These are phyloP conservation scores for Atractiella rhizophila DNA, from an alignment of 768 basidiomycete genomes.

Conservation along the genomic window DNA sequence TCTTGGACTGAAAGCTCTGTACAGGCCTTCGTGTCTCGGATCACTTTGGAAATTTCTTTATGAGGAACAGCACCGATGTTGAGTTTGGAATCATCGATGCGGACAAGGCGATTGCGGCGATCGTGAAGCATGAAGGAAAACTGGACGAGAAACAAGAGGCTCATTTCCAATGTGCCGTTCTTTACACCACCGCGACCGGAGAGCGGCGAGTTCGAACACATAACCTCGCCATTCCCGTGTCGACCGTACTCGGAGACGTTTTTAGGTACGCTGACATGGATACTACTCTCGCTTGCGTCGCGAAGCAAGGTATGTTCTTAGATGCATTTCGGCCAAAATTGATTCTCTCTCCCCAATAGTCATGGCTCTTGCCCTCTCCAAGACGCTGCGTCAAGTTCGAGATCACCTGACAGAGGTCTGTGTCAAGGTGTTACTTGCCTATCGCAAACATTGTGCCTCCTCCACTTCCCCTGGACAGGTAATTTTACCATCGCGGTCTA, in stretches of 20 bases:
- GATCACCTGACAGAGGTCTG: constrained; percentile 66
- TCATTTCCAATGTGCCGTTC: constrained; percentile 57
- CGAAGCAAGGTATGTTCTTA: constrained; percentile 42
- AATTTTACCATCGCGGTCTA: constrained; percentile 8
- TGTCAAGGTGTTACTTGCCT: constrained; percentile 53
- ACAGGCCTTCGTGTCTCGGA: constrained; percentile 20
- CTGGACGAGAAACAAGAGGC: constrained; percentile 48
- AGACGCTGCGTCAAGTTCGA: constrained; percentile 46
- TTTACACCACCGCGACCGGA: constrained; percentile 58
- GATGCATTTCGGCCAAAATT: not conserved
- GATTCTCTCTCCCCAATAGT: constrained; percentile 28
- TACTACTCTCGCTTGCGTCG: constrained; percentile 41
- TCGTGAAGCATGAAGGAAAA: constrained; percentile 39
- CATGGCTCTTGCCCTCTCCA: constrained; percentile 34
- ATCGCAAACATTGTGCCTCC: constrained; percentile 64
- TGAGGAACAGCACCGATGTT: constrained; percentile 42
- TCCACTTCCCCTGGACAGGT: constrained; percentile 57
- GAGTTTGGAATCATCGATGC: constrained; percentile 56
- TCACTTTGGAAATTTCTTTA: constrained; percentile 50
- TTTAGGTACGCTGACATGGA: constrained; percentile 84
- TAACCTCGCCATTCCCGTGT: constrained; percentile 63
- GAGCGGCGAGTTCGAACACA: constrained; percentile 57
- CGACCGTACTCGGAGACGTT: constrained; percentile 62
- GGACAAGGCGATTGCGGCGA: constrained; percentile 49
- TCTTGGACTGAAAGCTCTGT: constrained; percentile 3